Base-by-base conservation (phyloP, 257 asterid genomes). In the Primulina tabacum region DNA sequence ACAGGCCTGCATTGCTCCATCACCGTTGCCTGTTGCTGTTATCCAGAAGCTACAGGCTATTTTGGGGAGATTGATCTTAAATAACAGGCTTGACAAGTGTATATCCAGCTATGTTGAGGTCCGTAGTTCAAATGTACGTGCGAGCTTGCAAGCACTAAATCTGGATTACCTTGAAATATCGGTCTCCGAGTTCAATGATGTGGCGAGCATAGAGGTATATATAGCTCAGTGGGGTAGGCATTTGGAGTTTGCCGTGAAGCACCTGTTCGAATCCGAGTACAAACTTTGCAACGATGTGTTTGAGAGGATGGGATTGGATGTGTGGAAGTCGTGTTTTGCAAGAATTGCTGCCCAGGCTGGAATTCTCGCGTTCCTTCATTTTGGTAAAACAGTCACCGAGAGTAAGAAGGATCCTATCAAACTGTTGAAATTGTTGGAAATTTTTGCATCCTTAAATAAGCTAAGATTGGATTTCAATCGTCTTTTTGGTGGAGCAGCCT, bases 381-480 rank as follows among this genome's bases (percentile, higher is more conserved):
- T 88, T 76, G 98, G 96, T 2, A 90, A 83, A 71, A 87, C 92
- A 30, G 92, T 88, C n/a, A 82, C 98, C 0, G 93, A 90, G 71
- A 84, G 97, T 65, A 92, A 88, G 84, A 92, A 92, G 79, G 98
- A 92, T 77, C 95, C 98, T 0, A 83, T 88, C 77, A 92, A 92
- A 82, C 80, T 88, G 20, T 69, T 90, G 75, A 90, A 90, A 55
- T 84, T 88, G 68, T 78, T 92, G 26, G 98, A 92, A 64, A 86
- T 92, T 60, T 92, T 92, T 76, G 82, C 92, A 24, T 89, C 93
- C 56, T 79, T 92, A 56, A 90, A 85, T 77, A 90, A 87, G 79
- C 80, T 92, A 63, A 80, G 98, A 62, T 71, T 88, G 85, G 98
- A 92, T 81, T 92, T 92, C 76, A 92, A 92, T 71, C 78, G 91